Evolutionary conservation across 2,329 filamentous ascomycete genomes (phyloP), one percentile per base, ranked within the genome.

Genomic region (Sclerotiophoma versabilis): DNA sequence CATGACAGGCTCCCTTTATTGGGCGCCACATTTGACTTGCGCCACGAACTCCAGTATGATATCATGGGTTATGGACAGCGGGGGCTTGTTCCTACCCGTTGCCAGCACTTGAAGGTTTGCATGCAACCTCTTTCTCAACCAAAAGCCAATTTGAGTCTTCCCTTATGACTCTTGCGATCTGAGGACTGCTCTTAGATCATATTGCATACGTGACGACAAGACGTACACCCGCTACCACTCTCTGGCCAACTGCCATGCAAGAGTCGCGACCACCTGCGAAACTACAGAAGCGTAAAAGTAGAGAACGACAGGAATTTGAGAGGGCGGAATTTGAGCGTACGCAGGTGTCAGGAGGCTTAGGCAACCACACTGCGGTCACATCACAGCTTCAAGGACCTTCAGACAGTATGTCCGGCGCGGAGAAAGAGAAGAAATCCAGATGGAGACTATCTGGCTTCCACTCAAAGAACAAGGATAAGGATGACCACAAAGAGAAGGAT

Each of bases 381-480:
- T 60, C 63, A 27, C 64, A 64, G 38, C 54, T 60, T 14, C 52
- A 61, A 46, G 47, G 46, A 4, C 49, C 59, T 38, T 52, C 64
- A 8, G 62, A 64, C 32, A 64, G 55, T 32, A 54, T 59, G 37
- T 54, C 66, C 8, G 41, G 63, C 15, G 43, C 54, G 1, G 69
- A 71, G 8, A 73, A 73, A 44, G 71, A 74, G 30, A 75, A 74
- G 62, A 68, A 63, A 29, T 74, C 72, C 8, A 73, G 71, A 59
- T 75, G 69, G 64, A 68, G 69, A 15, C 62, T 74, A 22, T 75
- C 72, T 9, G 73, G 73, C 22, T 75, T 74, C 49, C 70, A 73
- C 41, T 68, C 67, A 15, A 74, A 73, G 53, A 70, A 72, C 25
- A 73, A 73, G 52, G 60, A 69, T 12, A 60, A 56, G 38, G 64